Evolutionary conservation across 2,329 filamentous ascomycete species (phyloP).

Genomic region (Fusarium lateritium): DNA sequence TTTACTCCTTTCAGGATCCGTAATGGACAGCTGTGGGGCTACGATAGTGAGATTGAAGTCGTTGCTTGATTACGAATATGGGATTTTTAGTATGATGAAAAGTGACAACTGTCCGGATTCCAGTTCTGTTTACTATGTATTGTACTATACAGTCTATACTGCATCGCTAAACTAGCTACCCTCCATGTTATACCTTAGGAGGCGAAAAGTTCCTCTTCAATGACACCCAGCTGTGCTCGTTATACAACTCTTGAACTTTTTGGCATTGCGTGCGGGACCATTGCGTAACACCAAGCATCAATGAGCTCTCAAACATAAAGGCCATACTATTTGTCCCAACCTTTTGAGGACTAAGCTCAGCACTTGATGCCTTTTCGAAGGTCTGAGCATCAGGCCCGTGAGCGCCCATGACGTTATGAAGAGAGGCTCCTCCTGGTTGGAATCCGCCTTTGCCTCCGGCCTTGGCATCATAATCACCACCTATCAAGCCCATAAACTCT

Average conservation of each 20-base stretch:
- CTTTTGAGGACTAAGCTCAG: slow-evolving; percentile 67
- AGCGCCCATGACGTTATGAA: slow-evolving; percentile 80
- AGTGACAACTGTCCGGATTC: no score
- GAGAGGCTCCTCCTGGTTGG: slow-evolving; percentile 69
- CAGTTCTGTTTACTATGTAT: no score
- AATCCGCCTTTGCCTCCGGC: slow-evolving; percentile 67
- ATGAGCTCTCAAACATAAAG: slow-evolving; percentile 77
- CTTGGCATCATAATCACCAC: slow-evolving; percentile 73
- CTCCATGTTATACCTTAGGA: slow-evolving; percentile 49
- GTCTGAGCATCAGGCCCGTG: slow-evolving; percentile 72
- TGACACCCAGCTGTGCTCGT: slow-evolving; percentile 83
- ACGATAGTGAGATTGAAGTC: no score
- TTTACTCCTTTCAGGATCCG: no score
- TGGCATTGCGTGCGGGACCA: slow-evolving; percentile 74
- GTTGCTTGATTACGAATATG: no score
- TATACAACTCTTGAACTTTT: slow-evolving; percentile 77
- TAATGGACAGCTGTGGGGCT: no score
- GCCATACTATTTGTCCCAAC: slow-evolving; percentile 74
- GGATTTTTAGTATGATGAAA: no score
- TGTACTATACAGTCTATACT: no score
- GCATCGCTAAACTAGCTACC: no score
- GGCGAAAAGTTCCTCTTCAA: slow-evolving; percentile 73
- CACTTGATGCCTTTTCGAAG: slow-evolving; percentile 68
- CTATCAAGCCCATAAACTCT: slow-evolving; percentile 74
- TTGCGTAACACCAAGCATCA: slow-evolving; percentile 80